Base-by-base conservation (phyloP, 306 rosid genomes). In the Medicago lupulina region DNA sequence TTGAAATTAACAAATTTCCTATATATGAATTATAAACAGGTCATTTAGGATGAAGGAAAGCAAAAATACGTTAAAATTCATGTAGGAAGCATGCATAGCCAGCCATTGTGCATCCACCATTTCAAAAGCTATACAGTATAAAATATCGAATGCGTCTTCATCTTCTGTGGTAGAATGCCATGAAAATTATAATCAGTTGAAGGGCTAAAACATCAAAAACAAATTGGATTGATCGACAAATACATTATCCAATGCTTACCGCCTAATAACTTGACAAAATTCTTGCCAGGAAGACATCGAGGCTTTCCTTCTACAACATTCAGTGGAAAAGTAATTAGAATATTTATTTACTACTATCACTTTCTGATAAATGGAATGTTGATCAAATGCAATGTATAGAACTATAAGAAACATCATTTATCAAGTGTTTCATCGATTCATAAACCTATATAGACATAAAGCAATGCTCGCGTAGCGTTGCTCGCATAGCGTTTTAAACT, bases 61-160 rank as follows among this genome's bases (percentile, higher is more conserved):
- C 73, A 77, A 73, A 23, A 78, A 43, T 95, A 95, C 97, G 50
- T 95, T 95, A 43, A 95, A 95, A 60, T 95, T 81, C 99, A 95
- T 95, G 87, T 92, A 95, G 51, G 97, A 92, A 66, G 97, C 99
- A 54, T 79, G 86, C 99, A 88, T 89, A 14, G 99, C 96, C 19
- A 95, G 88, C 99, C 97, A 95, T 67, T 89, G 98, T 36, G 97
- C 98, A 86, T 95, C 99, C 97, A 92, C 85, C 97, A 95, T 85
- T 83, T 92, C 97, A 14, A 86, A 92, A 50, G 99, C 97, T 78
- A 95, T 81, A 68, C 96, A 95, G 74, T 84, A 95, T 23, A 95
- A 85, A 49, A 86, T 18, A 76, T 95, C 97, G 7, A 90, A 95
- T 21, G 97, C 96, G 74, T 85, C 93, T 86, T 90, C 97, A 73